These are phyloP conservation scores for Cyberlindnera sargentensis DNA, from an alignment of 805 yeast genomes.

Conservation along the genomic window DNA sequence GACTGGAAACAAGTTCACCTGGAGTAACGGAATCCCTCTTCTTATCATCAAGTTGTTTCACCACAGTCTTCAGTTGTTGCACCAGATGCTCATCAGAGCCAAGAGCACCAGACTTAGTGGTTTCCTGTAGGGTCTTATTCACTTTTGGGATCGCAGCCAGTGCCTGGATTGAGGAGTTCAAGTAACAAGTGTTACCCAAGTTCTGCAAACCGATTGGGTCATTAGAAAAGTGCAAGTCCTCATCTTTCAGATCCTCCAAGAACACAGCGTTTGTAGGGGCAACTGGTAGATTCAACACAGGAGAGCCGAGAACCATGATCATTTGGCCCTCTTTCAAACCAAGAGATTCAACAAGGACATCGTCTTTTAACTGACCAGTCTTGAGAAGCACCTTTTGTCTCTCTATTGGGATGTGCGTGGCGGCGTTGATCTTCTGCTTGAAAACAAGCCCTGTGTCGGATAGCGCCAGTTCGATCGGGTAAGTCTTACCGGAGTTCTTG, in stretches of 20 bases:
- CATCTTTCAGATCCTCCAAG: constrained; percentile 57
- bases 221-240: constrained; percentile 30
- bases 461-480: constrained; percentile 35
- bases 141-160: constrained; percentile 74
- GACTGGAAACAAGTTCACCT: constrained; percentile 50
- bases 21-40: constrained; percentile 55
- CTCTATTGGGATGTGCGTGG: constrained; percentile 78
- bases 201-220: constrained; percentile 86
- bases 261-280: constrained; percentile 49
- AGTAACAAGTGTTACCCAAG: constrained; percentile 92
- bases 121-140: constrained; percentile 49
- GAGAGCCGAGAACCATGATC: constrained; percentile 89
- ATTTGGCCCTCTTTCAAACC: constrained; percentile 57
- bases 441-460: constrained; percentile 40
- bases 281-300: constrained; percentile 53
- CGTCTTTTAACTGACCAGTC: constrained; percentile 78
- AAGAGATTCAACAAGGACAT: constrained; percentile 36
- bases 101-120: constrained; percentile 33
- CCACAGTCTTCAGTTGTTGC: constrained; percentile 40
- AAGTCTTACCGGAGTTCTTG: constrained; percentile 63
- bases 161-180: constrained; percentile 85
- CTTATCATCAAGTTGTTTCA: constrained; percentile 34
- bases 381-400: constrained; percentile 88
- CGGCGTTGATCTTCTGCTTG: constrained; percentile 61
- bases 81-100: constrained; percentile 34